phyloP scores from a whole-genome alignment of 495 filamentous ascomycete species.

The Lindgomyces ingoldianus region DNA sequence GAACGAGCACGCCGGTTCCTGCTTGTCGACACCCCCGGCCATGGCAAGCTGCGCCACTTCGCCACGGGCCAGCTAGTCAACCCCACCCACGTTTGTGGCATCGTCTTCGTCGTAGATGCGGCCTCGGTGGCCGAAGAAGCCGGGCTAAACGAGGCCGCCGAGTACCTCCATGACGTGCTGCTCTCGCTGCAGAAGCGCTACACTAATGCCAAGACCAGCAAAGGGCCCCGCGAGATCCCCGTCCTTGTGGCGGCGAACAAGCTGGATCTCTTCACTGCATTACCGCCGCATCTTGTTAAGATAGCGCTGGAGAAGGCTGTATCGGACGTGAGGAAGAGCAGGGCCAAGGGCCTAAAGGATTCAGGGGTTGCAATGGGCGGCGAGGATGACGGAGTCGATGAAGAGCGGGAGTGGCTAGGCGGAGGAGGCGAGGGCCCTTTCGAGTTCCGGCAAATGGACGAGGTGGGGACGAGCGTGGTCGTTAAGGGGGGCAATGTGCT shows the following conservation, averaged over 20 bases:
- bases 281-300: slow-evolving; percentile 77
- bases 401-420: slow-evolving; percentile 80
- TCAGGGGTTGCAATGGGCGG: slow-evolving; percentile 63
- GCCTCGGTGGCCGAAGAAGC: slow-evolving; percentile 64
- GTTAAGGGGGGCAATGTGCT: slow-evolving; percentile 55
- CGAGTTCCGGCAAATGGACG: slow-evolving; percentile 75
- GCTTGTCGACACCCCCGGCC: slow-evolving; percentile 86
- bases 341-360: slow-evolving; percentile 79
- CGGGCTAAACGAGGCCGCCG: slow-evolving; percentile 61
- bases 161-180: slow-evolving; percentile 85
- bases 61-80: slow-evolving; percentile 43
- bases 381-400: slow-evolving; percentile 55
- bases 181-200: slow-evolving; percentile 76
- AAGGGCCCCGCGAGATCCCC: slow-evolving; percentile 63
- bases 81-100: slow-evolving; percentile 60
- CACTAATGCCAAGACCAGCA: slow-evolving; percentile 57
- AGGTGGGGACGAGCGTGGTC: slow-evolving; percentile 76
- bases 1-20: slow-evolving; percentile 69
- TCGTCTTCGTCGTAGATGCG: slow-evolving; percentile 87
- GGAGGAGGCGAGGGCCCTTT: slow-evolving; percentile 75
- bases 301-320: slow-evolving; percentile 79
- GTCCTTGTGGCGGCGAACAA: slow-evolving; percentile 92
- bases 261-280: slow-evolving; percentile 89
- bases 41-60: slow-evolving; percentile 80
- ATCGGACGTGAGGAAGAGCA: slow-evolving; percentile 71